Conservation (phyloP, 371 early-diverging fungal species). For the Mucor ambiguus region DNA sequence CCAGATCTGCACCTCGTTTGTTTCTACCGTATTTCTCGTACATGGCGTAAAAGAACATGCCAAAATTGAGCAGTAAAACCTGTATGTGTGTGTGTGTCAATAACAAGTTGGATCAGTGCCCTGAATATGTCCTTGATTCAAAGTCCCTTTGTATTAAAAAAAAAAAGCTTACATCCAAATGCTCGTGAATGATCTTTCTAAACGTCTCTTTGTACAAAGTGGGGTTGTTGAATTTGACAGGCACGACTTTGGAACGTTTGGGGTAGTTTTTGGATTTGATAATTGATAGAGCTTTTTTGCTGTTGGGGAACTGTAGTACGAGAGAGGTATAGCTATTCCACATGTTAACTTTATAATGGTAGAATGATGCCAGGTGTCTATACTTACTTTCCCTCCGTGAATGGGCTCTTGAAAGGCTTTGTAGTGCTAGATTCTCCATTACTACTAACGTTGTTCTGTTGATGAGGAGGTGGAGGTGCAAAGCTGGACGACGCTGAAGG, state of each 20-base stretch:
- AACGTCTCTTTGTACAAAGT: slow-evolving; percentile 53
- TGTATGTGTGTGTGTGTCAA: no score
- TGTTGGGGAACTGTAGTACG: slow-evolving; percentile 23
- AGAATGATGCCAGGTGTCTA: neutral
- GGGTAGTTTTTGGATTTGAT: slow-evolving; percentile 28
- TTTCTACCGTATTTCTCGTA: slow-evolving; percentile 28
- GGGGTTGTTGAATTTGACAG: slow-evolving; percentile 28
- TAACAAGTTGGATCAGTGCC: neutral
- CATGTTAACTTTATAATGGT: neutral
- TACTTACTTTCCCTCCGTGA: slow-evolving; percentile 22
- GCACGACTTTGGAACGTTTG: slow-evolving; percentile 25
- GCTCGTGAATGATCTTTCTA: slow-evolving; percentile 54
- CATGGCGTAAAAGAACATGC: slow-evolving; percentile 32
- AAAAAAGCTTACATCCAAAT: slow-evolving; percentile 51
- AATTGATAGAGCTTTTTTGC: slow-evolving; percentile 10
- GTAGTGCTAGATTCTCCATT: neutral
- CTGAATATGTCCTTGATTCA: no score
- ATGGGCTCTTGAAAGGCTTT: slow-evolving; percentile 25
- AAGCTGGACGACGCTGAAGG: neutral
- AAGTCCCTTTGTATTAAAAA: no score
- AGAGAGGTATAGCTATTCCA: slow-evolving; percentile 5
- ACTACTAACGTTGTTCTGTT: neutral
- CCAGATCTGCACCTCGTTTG: slow-evolving; percentile 25
- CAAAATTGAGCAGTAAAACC: slow-evolving; percentile 41
- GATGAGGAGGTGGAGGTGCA: neutral